Evolutionary conservation across 768 basidiomycete genomes (phyloP).

Genomic region (Xanthoconium purpureum): DNA sequence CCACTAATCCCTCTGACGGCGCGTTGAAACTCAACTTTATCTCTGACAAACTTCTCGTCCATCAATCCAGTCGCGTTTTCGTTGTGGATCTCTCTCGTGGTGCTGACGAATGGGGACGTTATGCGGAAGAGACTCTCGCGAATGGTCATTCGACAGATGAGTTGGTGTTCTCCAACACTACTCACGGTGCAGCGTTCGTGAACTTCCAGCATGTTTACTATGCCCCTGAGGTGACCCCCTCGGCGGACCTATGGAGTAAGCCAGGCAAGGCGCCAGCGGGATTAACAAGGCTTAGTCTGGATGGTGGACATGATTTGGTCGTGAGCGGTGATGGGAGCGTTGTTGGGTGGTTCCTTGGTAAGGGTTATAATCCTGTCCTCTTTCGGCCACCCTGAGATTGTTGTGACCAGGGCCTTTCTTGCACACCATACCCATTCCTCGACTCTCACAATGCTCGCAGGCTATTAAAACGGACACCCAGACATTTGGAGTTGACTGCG

Average conservation of each 20-base stretch:
- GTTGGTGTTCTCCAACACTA: constrained; percentile 43
- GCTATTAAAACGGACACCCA: constrained; percentile 46
- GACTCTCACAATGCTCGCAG: constrained; percentile 46
- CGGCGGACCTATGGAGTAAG: constrained; percentile 60
- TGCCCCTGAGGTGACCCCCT: constrained; percentile 42
- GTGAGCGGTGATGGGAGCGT: constrained; percentile 62
- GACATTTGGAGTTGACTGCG: constrained; percentile 63
- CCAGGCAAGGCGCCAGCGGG: constrained; percentile 64
- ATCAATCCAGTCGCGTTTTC: constrained; percentile 50
- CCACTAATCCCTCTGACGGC: constrained; percentile 41
- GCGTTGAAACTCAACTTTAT: constrained; percentile 55
- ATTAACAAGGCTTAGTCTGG: constrained; percentile 60
- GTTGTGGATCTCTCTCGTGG: constrained; percentile 48
- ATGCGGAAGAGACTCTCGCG: constrained; percentile 46
- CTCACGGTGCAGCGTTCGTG: constrained; percentile 55
- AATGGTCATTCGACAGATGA: constrained; percentile 58
- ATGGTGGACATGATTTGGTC: constrained; percentile 70
- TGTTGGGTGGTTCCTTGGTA: constrained; percentile 75
- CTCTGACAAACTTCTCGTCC: constrained; percentile 55
- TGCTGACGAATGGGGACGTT: constrained; percentile 46
- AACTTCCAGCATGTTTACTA: constrained; percentile 69
- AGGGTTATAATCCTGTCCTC: constrained; percentile 7
- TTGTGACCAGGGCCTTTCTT: constrained; percentile 20
- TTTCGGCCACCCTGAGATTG: background rate
- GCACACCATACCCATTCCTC: constrained; percentile 57